Conservation (phyloP, 768 basidiomycete genomes). For the Mycena belliarum region DNA sequence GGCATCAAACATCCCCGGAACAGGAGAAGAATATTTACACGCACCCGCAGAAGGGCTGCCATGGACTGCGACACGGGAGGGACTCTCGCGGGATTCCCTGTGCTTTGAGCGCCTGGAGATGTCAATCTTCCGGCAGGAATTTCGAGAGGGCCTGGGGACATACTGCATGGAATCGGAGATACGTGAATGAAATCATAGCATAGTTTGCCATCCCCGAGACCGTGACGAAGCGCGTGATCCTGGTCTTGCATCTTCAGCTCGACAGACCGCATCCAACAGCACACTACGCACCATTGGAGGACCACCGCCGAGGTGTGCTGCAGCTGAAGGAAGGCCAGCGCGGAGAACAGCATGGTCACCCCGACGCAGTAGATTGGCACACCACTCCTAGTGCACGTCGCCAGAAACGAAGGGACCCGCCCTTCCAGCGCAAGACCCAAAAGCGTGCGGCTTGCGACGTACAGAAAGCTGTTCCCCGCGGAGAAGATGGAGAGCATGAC, state of each 20-base stretch:
- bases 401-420: conserved; percentile 55
- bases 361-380: conserved; percentile 58
- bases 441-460: conserved; percentile 53
- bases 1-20: not conserved
- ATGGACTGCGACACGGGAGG: conserved; percentile 44
- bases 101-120: conserved; percentile 39
- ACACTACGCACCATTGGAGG: conserved; percentile 43
- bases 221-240: conserved; percentile 40
- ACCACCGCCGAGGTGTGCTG: conserved; percentile 47
- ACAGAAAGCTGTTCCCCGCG: conserved; percentile 70
- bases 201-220: conserved; percentile 48
- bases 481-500: conserved; percentile 72
- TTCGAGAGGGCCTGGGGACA: conserved; percentile 14
- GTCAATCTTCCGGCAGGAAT: not conserved
- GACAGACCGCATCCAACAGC: not conserved
- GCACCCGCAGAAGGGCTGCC: conserved; percentile 53
- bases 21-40: conserved; percentile 3
- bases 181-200: conserved; percentile 47
- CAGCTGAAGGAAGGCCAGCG: conserved; percentile 49
- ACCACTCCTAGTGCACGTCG: conserved; percentile 52
- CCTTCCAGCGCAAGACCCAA: conserved; percentile 61
- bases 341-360: conserved; percentile 38
- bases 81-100: conserved; percentile 46
- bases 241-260: too few relatives aligned
- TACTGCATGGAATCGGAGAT: conserved; percentile 46